Conservation (phyloP, 108 stramenopile genomes). For the Asterionellopsis glacialis region DNA sequence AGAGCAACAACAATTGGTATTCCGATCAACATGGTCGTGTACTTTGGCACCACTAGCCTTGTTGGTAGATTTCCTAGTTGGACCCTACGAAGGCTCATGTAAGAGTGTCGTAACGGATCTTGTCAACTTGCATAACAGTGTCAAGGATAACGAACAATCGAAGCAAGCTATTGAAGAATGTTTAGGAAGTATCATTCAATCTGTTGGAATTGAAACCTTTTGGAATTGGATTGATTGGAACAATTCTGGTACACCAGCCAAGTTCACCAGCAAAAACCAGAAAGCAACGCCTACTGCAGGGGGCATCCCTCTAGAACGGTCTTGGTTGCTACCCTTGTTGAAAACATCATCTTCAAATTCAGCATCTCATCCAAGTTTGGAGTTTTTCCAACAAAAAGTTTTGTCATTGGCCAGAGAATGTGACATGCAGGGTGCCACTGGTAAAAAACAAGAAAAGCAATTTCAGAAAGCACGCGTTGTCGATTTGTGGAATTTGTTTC, state of each 20-base stretch:
- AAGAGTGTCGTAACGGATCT: constrained; percentile 19
- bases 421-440: constrained; percentile 44
- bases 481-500: constrained; percentile 70
- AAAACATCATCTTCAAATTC: constrained; percentile 18
- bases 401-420: constrained; percentile 57
- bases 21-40: constrained; percentile 11
- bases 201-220: constrained; percentile 59
- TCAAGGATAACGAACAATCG: constrained; percentile 29
- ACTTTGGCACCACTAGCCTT: constrained; percentile 24
- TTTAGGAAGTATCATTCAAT: constrained; percentile 44
- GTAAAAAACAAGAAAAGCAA: constrained; percentile 10
- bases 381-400: constrained; percentile 63
- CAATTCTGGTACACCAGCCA: no score
- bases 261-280: no score
- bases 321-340: constrained; percentile 67
- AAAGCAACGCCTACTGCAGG: constrained; percentile 16
- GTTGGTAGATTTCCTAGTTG: constrained; percentile 11
- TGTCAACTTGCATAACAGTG: constrained; percentile 29
- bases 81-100: constrained; percentile 7
- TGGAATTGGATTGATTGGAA: constrained; percentile 36
- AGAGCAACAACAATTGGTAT: constrained; percentile 20
- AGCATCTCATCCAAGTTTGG: constrained; percentile 26
- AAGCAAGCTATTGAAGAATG: constrained; percentile 55
- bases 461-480: constrained; percentile 32
- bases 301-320: constrained; percentile 35